Evolutionary conservation across 352 stramenopile species (phyloP), one percentile per base, ranked within the genome.

Genomic region (Phytopythium vexans): DNA sequence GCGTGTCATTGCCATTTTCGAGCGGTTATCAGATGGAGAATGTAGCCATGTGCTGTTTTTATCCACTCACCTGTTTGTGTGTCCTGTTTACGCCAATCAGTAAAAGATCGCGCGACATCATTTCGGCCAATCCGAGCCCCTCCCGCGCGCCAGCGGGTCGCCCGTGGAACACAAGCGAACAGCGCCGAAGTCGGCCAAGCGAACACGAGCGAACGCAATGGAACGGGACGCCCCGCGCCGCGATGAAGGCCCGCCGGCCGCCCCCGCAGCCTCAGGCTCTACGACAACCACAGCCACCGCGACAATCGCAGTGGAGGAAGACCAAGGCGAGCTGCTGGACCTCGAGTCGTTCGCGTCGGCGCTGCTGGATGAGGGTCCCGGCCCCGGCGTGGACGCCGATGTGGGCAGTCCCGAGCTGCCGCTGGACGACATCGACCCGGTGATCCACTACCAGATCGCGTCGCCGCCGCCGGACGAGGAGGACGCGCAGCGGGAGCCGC

Each of bases 371-470:
- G 66, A 75, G 10, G 64, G 72, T 66, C 38, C 46, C 59, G 12
- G 52, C 62, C 47, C 44, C 58, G 45, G 42, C 66, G 11, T 76
- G 31, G 64, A 76, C 12, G 56, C 60, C n/a, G 63, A 54, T 9
- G 56, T 54, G 21, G 21, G 21, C 21, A 27, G 21, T 27, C 21
- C 21, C 21, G 21, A 48, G 4, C 56, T 10, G 12, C 37, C 62
- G n/a, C 63, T 78, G 14, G 74, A 77, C 44, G 74, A 70, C 27
- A 65, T 75, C 10, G 51, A 74, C 47, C 64, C 66, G 15, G 58
- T 58, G 6, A 62, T 77, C n/a, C 60, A 74, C 46, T 54, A 54
- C 6, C 57, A 49, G 21, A 16, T 64, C 11, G 32, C 38, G 8
- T 48, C 42, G 2, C 49, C 56, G 27, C 15, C 39, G 11, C 34